A percentile compares a stretch with the other conserved stretches of the same genome.
These are phyloP conservation scores for Aspergillus tubingensis DNA, from an alignment of 2,329 filamentous ascomycete species.

Conservation along the genomic window DNA sequence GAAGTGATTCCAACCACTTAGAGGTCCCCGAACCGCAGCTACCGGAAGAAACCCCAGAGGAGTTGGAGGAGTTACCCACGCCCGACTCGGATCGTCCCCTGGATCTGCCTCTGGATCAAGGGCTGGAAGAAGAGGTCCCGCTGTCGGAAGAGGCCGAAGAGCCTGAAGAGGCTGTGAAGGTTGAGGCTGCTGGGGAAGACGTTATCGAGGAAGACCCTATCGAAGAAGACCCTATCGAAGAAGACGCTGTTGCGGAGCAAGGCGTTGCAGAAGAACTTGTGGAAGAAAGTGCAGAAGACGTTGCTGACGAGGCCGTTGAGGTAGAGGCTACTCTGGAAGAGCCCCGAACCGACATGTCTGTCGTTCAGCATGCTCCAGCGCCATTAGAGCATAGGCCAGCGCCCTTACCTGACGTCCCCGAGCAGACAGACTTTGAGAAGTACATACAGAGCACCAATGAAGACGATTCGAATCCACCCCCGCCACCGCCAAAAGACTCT, in stretches of 20 bases:
- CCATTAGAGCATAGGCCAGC: slow-evolving; percentile 21
- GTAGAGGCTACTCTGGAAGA: not conserved
- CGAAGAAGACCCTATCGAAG: not conserved
- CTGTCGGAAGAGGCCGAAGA: not conserved
- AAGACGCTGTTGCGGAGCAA: not conserved
- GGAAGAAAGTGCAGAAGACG: not conserved
- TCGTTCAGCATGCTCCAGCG: slow-evolving; percentile 29
- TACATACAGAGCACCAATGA: slow-evolving; percentile 43
- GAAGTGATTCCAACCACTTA: slow-evolving; percentile 23
- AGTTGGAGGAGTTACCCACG: not conserved
- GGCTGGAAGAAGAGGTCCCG: not conserved
- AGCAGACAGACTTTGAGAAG: slow-evolving; percentile 45
- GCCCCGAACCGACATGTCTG: slow-evolving; percentile 30
- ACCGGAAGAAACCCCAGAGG: slow-evolving; percentile 1
- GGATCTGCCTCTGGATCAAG: not conserved
- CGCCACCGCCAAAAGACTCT: slow-evolving; percentile 41
- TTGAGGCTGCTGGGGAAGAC: not conserved
- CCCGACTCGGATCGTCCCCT: not conserved
- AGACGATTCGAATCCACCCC: slow-evolving; percentile 31
- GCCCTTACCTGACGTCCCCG: slow-evolving; percentile 19
- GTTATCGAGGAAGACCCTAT: not conserved
- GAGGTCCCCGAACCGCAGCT: slow-evolving; percentile 23
- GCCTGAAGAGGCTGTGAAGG: not conserved
- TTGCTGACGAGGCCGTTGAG: not conserved
- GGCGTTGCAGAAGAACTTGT: not conserved